phyloP scores from a whole-genome alignment of 371 early-diverging fungal genomes.

The Mycotypha africana region DNA sequence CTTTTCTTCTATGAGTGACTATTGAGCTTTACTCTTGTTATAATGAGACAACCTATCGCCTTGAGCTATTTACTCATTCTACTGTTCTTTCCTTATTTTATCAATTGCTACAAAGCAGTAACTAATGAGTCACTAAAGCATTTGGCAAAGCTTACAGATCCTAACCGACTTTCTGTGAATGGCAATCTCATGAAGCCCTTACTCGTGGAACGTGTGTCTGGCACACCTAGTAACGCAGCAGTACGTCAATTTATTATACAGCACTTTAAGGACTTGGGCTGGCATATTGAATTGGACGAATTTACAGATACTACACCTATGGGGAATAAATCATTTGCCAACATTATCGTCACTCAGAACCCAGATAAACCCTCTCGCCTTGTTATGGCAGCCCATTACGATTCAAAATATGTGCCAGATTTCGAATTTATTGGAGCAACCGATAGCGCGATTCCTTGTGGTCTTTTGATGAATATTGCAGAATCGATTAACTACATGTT shows the following conservation, averaged over 20 bases:
- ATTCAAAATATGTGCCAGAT: slow-evolving; percentile 72
- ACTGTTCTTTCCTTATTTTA: neutral
- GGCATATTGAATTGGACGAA: slow-evolving; percentile 77
- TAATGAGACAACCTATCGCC: no score
- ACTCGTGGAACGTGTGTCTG: slow-evolving; percentile 71
- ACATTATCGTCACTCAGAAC: slow-evolving; percentile 86
- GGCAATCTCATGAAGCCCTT: slow-evolving; percentile 60
- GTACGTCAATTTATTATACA: slow-evolving; percentile 68
- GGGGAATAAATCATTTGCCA: slow-evolving; percentile 73
- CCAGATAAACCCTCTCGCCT: slow-evolving; percentile 64
- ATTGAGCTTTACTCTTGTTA: no score
- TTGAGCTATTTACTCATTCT: no score
- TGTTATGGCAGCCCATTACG: slow-evolving; percentile 90
- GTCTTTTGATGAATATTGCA: slow-evolving; percentile 84
- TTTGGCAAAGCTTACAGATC: slow-evolving; percentile 7
- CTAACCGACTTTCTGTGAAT: slow-evolving; percentile 21
- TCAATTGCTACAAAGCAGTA: slow-evolving; percentile 7
- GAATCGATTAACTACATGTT: slow-evolving; percentile 22
- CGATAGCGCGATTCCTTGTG: slow-evolving; percentile 84
- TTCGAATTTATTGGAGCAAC: slow-evolving; percentile 77
- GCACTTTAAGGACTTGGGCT: slow-evolving; percentile 58
- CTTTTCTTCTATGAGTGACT: no score
- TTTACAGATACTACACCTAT: slow-evolving; percentile 73
- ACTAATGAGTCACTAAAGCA: slow-evolving; percentile 12
- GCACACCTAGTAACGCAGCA: slow-evolving; percentile 60